Percentiles rank a stretch among this genome's conserved stretches.
phyloP scores from a whole-genome alignment of 2,329 filamentous ascomycete genomes.

The Pseudopyricularia cyperi region DNA sequence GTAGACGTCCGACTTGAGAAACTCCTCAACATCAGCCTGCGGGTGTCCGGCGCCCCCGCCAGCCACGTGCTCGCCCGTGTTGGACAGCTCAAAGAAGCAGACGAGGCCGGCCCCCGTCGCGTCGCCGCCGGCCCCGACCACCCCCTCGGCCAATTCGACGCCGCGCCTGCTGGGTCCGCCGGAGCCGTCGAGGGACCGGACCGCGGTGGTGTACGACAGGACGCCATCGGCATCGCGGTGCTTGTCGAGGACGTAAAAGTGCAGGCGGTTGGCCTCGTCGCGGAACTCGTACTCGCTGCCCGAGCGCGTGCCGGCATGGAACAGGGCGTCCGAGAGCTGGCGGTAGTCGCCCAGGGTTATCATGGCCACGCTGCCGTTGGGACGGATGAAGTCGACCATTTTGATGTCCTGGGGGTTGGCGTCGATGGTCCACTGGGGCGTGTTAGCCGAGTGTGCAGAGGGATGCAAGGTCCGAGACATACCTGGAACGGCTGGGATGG shows the following conservation, averaged over 20 bases:
- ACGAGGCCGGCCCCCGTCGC: constrained; percentile 19
- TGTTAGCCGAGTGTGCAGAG: background rate
- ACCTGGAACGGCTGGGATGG: constrained; percentile 25
- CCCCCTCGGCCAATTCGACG: constrained; percentile 23
- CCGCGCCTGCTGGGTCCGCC: constrained; percentile 18
- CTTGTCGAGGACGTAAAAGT: constrained; percentile 34
- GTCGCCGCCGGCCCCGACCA: constrained; percentile 7
- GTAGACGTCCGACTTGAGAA: constrained; percentile 31
- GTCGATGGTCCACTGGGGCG: constrained; percentile 33
- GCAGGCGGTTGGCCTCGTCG: constrained; percentile 31
- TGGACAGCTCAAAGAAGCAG: constrained; percentile 33
- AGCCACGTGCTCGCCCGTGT: constrained; percentile 24
- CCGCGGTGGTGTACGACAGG: constrained; percentile 34
- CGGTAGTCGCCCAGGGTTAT: constrained; percentile 39
- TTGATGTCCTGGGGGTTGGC: constrained; percentile 39
- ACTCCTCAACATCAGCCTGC: constrained; percentile 20
- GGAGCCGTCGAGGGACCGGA: constrained; percentile 25
- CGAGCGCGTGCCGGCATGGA: constrained; percentile 38
- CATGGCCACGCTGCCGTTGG: constrained; percentile 31
- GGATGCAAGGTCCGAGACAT: background rate
- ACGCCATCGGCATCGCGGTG: constrained; percentile 26
- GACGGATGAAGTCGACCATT: constrained; percentile 34
- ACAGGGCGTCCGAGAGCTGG: constrained; percentile 38
- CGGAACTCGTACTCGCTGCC: constrained; percentile 35
- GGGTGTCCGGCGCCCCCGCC: constrained; percentile 11